Percentiles rank a stretch among this genome's conserved stretches.
phyloP scores from a whole-genome alignment of 352 stramenopile genomes.

The Phytophthora cryptogea region DNA sequence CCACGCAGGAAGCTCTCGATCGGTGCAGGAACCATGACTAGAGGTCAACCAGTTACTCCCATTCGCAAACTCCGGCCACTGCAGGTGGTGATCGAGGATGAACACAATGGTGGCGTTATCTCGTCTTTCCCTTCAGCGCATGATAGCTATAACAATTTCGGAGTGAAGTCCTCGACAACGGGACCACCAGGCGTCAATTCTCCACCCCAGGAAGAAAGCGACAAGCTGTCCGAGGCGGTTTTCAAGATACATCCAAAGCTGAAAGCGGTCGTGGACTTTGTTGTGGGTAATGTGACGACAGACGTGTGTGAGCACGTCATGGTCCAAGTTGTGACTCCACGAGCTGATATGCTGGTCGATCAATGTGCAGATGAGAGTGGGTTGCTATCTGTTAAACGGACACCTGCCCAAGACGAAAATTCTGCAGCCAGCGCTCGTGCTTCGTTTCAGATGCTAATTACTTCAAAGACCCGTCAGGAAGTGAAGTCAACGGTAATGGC shows the following conservation, averaged over 20 bases:
- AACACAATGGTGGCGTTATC: neutral
- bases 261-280: slow-evolving; percentile 62
- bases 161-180: slow-evolving; percentile 4
- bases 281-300: slow-evolving; percentile 63
- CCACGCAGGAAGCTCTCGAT: slow-evolving; percentile 22
- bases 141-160: neutral
- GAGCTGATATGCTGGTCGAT: slow-evolving; percentile 50
- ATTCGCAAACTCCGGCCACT: slow-evolving; percentile 72
- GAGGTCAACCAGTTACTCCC: slow-evolving; percentile 19
- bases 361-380: slow-evolving; percentile 38
- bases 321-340: slow-evolving; percentile 41
- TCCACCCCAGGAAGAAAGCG: slow-evolving; percentile 28
- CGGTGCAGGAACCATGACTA: slow-evolving; percentile 5
- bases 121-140: slow-evolving; percentile 16
- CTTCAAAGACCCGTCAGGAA: slow-evolving; percentile 34
- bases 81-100: slow-evolving; percentile 49
- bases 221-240: slow-evolving; percentile 49
- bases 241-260: slow-evolving; percentile 70
- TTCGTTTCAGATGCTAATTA: slow-evolving; percentile 47
- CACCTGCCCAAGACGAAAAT: slow-evolving; percentile 1
- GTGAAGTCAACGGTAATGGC: slow-evolving; percentile 27
- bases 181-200: neutral
- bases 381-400: neutral
- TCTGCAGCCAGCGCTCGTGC: slow-evolving; percentile 16
- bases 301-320: slow-evolving; percentile 66